phyloP scores from a whole-genome alignment of 2,329 filamentous ascomycete species.

The Penicillium sp. region DNA sequence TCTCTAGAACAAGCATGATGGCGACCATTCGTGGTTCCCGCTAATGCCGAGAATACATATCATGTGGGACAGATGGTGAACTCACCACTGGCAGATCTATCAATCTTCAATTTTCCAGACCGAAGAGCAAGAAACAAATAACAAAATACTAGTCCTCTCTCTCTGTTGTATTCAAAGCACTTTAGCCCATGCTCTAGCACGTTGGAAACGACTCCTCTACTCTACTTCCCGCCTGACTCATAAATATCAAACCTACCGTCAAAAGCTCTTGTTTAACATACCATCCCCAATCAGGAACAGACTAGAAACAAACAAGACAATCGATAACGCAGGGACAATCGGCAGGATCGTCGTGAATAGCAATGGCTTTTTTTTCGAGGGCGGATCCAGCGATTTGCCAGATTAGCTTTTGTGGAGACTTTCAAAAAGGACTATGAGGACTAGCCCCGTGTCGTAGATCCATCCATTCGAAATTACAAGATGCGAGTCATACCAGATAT shows the following conservation, averaged over 20 bases:
- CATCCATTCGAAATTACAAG: slow-evolving; percentile 15
- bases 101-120: too few species aligned
- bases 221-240: neutral
- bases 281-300: neutral
- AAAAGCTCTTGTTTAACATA: neutral
- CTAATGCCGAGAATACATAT: too few species aligned
- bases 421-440: too few species aligned
- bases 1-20: too few species aligned
- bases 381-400: neutral
- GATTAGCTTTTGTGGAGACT: neutral
- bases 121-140: too few species aligned
- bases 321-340: neutral
- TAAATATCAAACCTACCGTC: neutral
- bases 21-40: too few species aligned
- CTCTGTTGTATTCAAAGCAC: too few species aligned
- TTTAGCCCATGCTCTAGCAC: too few species aligned
- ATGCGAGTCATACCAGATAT: slow-evolving; percentile 25
- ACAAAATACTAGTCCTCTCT: too few species aligned
- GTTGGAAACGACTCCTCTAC: neutral
- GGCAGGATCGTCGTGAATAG: neutral
- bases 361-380: neutral
- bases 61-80: too few species aligned
- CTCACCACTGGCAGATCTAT: too few species aligned
- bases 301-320: neutral
- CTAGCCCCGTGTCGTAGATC: slow-evolving; percentile 3